Percentiles rank a stretch among this genome's conserved stretches.
phyloP scores from a whole-genome alignment of 257 asterid genomes.

The Haberlea rhodopensis region DNA sequence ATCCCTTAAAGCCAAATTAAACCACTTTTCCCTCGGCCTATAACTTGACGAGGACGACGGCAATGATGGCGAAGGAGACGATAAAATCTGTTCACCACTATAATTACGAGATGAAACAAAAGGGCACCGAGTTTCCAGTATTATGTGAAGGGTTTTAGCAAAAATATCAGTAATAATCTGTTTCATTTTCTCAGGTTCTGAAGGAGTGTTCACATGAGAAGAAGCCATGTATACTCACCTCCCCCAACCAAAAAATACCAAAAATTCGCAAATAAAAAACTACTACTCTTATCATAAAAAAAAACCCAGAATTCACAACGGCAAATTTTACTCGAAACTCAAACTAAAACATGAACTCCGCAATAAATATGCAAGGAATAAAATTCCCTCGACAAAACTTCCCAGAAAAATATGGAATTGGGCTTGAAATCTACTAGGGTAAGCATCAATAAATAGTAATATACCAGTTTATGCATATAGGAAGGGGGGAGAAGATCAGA shows the following conservation, averaged over 20 bases:
- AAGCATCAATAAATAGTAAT: neutral
- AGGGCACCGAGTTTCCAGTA: conserved; percentile 84
- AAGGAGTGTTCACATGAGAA: conserved; percentile 43
- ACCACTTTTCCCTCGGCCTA: conserved; percentile 88
- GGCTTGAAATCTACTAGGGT: neutral
- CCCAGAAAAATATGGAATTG: neutral
- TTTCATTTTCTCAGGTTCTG: conserved; percentile 75
- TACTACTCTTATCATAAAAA: too few relatives aligned
- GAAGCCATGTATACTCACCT: conserved; percentile 66
- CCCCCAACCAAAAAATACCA: too few relatives aligned
- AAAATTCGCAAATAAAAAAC: too few relatives aligned
- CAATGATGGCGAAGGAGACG: conserved; percentile 65
- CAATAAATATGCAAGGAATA: neutral
- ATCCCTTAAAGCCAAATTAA: conserved; percentile 72
- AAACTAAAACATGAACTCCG: neutral
- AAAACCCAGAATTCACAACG: too few relatives aligned
- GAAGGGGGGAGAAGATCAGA: neutral
- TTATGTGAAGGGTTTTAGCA: conserved; percentile 80
- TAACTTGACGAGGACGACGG: conserved; percentile 60
- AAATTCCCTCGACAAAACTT: neutral
- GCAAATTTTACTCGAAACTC: neutral
- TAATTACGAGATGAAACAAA: conserved; percentile 78
- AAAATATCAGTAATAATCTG: conserved; percentile 86
- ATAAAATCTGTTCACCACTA: conserved; percentile 66
- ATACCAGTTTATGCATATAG: neutral